These are phyloP conservation scores for Persicaria tinctoria DNA, from an alignment of 148 eudicot genomes.

Conservation along the genomic window DNA sequence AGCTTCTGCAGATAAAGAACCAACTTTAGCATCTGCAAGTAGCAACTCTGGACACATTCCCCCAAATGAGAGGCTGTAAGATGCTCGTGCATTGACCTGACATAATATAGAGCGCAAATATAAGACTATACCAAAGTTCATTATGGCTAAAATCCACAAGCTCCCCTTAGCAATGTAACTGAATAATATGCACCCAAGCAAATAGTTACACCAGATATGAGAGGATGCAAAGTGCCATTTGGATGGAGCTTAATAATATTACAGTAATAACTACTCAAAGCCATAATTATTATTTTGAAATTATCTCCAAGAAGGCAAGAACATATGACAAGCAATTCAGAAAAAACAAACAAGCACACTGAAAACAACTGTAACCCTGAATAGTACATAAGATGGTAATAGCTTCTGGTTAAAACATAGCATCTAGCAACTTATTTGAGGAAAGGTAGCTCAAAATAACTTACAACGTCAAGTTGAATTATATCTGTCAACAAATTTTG, in stretches of 20 bases:
- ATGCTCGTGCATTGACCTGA: conserved; percentile 86
- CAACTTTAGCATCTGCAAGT: conserved; percentile 38
- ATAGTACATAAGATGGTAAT: neutral
- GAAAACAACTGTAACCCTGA: conserved; percentile 1
- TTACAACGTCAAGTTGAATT: conserved; percentile 75
- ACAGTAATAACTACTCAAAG: neutral
- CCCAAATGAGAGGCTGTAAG: conserved; percentile 70
- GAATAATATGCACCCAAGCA: neutral
- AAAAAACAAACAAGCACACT: neutral
- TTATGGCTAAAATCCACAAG: neutral
- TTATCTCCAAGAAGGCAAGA: neutral
- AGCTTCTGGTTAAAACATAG: conserved; percentile 7
- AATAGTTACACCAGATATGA: neutral
- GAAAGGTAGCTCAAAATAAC: conserved; percentile 13
- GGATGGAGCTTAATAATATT: neutral
- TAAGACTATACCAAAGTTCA: neutral
- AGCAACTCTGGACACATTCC: conserved; percentile 70
- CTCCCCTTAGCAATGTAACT: neutral
- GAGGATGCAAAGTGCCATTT: neutral
- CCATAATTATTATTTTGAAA: neutral
- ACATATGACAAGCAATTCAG: neutral
- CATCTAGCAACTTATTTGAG: neutral
- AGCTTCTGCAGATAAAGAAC: conserved; percentile 25
- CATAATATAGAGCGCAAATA: conserved; percentile 1
- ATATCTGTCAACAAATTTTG: conserved; percentile 44